Percentiles rank a stretch among this genome's conserved stretches.
These are phyloP conservation scores for Cercospora sesami DNA, from an alignment of 2,329 filamentous ascomycete species.

Conservation along the genomic window DNA sequence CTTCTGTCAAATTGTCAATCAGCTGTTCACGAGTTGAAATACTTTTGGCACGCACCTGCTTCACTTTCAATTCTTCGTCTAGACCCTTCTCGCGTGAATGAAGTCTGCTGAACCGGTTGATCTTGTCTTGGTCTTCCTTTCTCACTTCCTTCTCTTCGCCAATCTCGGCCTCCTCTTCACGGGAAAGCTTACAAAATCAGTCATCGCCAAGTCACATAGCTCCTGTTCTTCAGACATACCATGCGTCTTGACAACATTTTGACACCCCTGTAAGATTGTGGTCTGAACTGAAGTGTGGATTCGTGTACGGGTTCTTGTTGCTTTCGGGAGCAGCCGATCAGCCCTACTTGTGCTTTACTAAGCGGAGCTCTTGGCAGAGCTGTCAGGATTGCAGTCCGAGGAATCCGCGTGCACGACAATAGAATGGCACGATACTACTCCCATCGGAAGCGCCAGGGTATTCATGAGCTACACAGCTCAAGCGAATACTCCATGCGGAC, in stretches of 20 bases:
- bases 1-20: slow-evolving; percentile 62
- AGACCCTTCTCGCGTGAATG: slow-evolving; percentile 80
- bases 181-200: slow-evolving; percentile 67
- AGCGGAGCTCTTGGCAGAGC: not conserved
- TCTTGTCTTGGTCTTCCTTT: slow-evolving; percentile 96
- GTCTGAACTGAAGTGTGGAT: not conserved
- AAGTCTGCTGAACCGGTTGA: slow-evolving; percentile 94
- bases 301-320: not conserved
- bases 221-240: slow-evolving; percentile 7
- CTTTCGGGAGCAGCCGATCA: not conserved
- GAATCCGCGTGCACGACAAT: not conserved
- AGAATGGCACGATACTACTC: not conserved
- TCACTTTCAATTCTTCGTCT: slow-evolving; percentile 76
- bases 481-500: not conserved
- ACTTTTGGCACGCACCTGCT: slow-evolving; percentile 62
- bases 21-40: not conserved
- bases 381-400: not conserved
- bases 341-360: not conserved
- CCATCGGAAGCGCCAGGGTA: not conserved
- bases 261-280: not conserved
- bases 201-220: not conserved
- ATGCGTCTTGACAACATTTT: slow-evolving; percentile 23
- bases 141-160: slow-evolving; percentile 89
- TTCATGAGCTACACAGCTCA: not conserved
- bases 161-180: slow-evolving; percentile 79